phyloP scores from a whole-genome alignment of 768 basidiomycete species.

The Lentinula boryana region DNA sequence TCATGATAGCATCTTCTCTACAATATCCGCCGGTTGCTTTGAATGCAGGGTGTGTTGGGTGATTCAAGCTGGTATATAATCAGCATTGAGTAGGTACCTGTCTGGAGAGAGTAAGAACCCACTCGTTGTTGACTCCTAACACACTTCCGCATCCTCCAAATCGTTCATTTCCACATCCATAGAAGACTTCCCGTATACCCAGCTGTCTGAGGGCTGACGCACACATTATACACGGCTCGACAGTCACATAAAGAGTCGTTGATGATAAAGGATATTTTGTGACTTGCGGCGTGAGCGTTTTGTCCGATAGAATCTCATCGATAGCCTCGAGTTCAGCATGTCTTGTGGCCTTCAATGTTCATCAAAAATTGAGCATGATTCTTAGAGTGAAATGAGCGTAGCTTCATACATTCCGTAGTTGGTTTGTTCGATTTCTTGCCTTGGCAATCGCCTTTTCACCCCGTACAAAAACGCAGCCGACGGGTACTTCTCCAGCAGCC shows the following conservation, averaged over 20 bases:
- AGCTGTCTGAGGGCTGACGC: conserved; percentile 92
- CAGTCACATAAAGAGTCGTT: conserved; percentile 93
- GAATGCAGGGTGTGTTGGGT: conserved; percentile 74
- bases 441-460: conserved; percentile 70
- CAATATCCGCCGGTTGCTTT: conserved; percentile 68
- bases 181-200: conserved; percentile 86
- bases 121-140: conserved; percentile 78
- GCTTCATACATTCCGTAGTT: conserved; percentile 75
- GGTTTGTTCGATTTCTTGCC: conserved; percentile 92
- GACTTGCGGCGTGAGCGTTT: conserved; percentile 45
- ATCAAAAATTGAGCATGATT: too few species aligned
- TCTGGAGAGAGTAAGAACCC: conserved; percentile 14
- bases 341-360: conserved; percentile 71
- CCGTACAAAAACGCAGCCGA: conserved; percentile 93
- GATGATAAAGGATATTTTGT: conserved; percentile 58
- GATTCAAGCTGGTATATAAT: conserved; percentile 43
- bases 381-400: not conserved
- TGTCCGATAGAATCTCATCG: conserved; percentile 72
- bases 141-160: conserved; percentile 98
- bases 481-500: conserved; percentile 82
- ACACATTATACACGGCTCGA: conserved; percentile 99
- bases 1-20: conserved; percentile 82
- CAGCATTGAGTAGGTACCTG: not conserved
- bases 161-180: conserved; percentile 91
- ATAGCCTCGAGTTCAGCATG: conserved; percentile 98